Conservation (phyloP, 345 rosid genomes). For the Lepidium africanum region DNA sequence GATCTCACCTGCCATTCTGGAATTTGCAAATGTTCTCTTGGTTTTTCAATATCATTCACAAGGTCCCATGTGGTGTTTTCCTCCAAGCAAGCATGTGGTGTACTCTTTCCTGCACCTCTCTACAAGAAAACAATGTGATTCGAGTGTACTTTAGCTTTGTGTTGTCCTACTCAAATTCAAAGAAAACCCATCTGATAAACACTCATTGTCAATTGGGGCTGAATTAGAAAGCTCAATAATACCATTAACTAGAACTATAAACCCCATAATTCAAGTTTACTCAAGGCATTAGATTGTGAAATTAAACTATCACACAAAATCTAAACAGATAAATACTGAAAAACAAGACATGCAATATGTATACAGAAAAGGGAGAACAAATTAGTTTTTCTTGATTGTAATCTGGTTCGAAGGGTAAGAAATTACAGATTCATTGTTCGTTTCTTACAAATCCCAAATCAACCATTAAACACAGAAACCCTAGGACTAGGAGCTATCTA, state of each 20-base stretch:
- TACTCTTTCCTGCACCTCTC: constrained; percentile 96
- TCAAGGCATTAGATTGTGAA: background rate
- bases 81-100: constrained; percentile 93
- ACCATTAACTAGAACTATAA: background rate
- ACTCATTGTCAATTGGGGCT: background rate
- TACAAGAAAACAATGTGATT: constrained; percentile 9
- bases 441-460: background rate
- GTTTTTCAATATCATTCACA: constrained; percentile 72
- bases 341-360: background rate
- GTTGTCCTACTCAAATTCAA: background rate
- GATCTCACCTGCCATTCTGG: constrained; percentile 81
- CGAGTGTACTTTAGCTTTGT: background rate
- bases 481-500: background rate
- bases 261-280: background rate
- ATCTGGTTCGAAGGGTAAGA: no score
- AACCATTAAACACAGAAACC: no score
- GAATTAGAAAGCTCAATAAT: background rate
- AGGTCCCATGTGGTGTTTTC: constrained; percentile 94
- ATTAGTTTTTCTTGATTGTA: no score
- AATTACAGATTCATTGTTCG: no score
- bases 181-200: background rate
- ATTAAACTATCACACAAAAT: background rate
- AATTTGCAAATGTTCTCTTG: constrained; percentile 69
- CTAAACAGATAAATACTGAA: no score
- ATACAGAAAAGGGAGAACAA: no score